These are phyloP conservation scores for Triticum turgidum DNA, from an alignment of 176 grass and related monocot genomes.

Conservation along the genomic window DNA sequence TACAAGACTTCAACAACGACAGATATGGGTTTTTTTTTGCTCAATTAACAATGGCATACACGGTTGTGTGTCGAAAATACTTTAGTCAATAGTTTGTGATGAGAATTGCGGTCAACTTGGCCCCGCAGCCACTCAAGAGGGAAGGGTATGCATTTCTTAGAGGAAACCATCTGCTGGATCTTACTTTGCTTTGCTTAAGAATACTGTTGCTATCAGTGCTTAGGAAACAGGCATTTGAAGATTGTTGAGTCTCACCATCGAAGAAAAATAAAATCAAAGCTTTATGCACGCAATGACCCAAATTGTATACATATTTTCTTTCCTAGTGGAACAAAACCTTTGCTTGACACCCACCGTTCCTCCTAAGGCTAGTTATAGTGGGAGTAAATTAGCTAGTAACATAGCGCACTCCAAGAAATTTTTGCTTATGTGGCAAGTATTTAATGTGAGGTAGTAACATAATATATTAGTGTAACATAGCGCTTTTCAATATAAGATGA, in stretches of 20 bases:
- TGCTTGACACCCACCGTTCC: not conserved
- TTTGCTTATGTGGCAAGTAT: no score
- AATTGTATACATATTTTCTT: not conserved
- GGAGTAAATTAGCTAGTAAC: no score
- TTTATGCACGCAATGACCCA: not conserved
- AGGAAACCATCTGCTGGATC: slow-evolving; percentile 8
- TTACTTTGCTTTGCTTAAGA: slow-evolving; percentile 41
- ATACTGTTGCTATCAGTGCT: slow-evolving; percentile 23
- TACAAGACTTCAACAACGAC: not conserved
- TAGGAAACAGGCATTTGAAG: slow-evolving; percentile 32
- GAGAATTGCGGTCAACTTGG: slow-evolving; percentile 21
- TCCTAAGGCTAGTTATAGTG: no score
- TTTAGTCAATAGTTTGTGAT: not conserved
- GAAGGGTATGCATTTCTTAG: slow-evolving; percentile 36
- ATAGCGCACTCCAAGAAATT: no score
- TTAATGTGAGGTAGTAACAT: no score
- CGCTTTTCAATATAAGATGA: no score
- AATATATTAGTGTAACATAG: no score
- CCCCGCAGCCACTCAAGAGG: slow-evolving; percentile 26
- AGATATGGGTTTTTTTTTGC: not conserved
- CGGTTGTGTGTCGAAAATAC: not conserved
- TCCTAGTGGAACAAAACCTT: slow-evolving; percentile 7
- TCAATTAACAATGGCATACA: not conserved
- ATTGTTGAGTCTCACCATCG: slow-evolving; percentile 20
- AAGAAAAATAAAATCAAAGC: not conserved